phyloP scores from a whole-genome alignment of 106 monocot species.

The Dendrobium chrysotoxum region DNA sequence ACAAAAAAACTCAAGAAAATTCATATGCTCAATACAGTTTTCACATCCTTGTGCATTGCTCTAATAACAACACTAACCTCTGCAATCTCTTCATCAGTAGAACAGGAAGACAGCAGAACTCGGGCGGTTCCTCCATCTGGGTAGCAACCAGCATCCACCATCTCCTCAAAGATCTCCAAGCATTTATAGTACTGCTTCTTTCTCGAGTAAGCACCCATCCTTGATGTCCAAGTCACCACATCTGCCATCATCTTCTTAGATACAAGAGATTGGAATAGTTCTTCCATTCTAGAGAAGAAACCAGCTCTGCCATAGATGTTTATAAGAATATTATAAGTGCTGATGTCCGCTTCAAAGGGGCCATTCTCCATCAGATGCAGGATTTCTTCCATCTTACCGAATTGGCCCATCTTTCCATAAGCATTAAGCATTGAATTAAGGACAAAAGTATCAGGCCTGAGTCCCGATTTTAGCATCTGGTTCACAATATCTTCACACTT shows the following conservation, averaged over 20 bases:
- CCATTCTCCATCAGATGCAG: slow-evolving; percentile 50
- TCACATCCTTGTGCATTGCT: slow-evolving; percentile 74
- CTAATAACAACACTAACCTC: slow-evolving; percentile 66
- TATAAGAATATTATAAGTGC: slow-evolving; percentile 82
- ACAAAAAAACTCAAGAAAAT: no score
- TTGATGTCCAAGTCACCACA: no score
- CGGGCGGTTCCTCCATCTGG: slow-evolving; percentile 88
- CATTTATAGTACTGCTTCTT: no score
- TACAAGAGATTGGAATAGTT: no score
- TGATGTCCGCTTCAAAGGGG: slow-evolving; percentile 39
- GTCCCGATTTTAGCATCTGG: slow-evolving; percentile 81
- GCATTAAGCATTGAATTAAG: slow-evolving; percentile 87
- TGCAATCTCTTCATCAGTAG: slow-evolving; percentile 52
- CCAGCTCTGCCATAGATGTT: slow-evolving; percentile 70
- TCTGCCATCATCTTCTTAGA: no score
- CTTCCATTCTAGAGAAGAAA: no score
- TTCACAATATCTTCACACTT: slow-evolving; percentile 73
- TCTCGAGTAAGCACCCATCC: no score
- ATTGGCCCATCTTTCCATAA: slow-evolving; percentile 40
- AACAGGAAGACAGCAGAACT: slow-evolving; percentile 68
- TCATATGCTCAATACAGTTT: slow-evolving; percentile 12
- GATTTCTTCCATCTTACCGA: slow-evolving; percentile 75
- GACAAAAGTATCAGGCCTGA: no score
- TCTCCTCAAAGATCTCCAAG: no score
- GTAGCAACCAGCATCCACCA: no score